These are phyloP conservation scores for Wakefieldia striispora DNA, from an alignment of 768 basidiomycete genomes.

Conservation along the genomic window DNA sequence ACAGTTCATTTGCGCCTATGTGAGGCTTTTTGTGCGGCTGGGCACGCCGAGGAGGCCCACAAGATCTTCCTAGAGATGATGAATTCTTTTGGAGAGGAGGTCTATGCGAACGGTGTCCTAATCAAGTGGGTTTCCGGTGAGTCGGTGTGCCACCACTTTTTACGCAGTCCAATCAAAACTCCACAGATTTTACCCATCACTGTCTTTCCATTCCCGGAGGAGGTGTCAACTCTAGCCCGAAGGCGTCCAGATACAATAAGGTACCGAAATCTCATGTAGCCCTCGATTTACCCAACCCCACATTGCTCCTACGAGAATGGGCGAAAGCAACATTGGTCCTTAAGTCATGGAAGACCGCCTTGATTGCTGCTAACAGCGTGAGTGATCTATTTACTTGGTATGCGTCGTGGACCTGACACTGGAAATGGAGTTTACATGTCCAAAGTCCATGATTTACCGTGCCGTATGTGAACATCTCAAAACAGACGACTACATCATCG, in stretches of 20 bases:
- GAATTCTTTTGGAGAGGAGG: background rate
- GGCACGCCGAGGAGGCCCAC: background rate
- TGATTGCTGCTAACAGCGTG: background rate
- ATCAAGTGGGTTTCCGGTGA: background rate
- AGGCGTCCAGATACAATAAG: background rate
- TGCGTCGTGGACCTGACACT: background rate
- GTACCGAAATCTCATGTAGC: background rate
- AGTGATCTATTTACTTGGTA: background rate
- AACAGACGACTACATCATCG: background rate
- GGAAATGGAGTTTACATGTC: background rate
- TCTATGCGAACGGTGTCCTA: background rate
- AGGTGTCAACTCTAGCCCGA: background rate
- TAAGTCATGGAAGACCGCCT: slow-evolving; percentile 5
- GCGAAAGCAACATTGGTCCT: background rate
- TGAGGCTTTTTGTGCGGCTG: background rate
- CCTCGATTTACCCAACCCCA: background rate
- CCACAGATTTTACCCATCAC: background rate
- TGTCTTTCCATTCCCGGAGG: background rate
- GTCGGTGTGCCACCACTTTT: background rate
- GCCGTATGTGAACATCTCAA: background rate
- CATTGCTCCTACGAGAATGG: slow-evolving; percentile 8
- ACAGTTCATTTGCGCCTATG: background rate
- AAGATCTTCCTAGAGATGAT: background rate
- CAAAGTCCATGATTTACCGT: background rate
- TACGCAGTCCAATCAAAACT: background rate